Evolutionary conservation across 2,329 filamentous ascomycete genomes (phyloP), one percentile per base, ranked within the genome.

Genomic region (Fusarium papillatum): DNA sequence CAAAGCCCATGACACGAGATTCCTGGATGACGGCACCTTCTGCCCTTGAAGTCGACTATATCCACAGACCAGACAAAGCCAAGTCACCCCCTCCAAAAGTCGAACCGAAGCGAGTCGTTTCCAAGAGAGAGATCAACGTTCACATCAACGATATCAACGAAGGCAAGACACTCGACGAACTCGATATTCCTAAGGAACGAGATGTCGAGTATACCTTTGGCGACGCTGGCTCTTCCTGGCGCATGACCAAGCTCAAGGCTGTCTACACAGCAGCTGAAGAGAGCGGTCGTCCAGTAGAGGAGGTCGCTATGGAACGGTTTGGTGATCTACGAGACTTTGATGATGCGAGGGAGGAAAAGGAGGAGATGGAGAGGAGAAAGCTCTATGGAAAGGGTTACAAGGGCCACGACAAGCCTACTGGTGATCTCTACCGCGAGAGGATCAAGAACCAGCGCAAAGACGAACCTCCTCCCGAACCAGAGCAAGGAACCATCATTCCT

Each of bases 1-100:
- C 80, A 7, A 83, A 81, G 70, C 81, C 84, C 1, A 79, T 93
- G 38, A 89, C 92, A 76, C 91, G 97, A 74, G 97, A 98, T 83
- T 91, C 94, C 0, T 99, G 97, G 96, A 99, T 99, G 97, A 93
- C 95, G 71, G 93, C 93, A 0, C 95, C 96, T 0, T 95, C 94
- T 0, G 92, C 93, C 0, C 85, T 98, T 41, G 93, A 96, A 65
- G 88, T 98, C 69, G 96, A 98, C 81, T 98, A 98, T 82, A 89
- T 95, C 63, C 90, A 94, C 80, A 88, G 90, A 71, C 87, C 86
- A 6, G 84, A 85, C 2, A 88, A 89, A 72, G 91, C 91, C 71
- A 92, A 92, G 76, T 86, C 86, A 43, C 86, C 85, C 22, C 86
- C 84, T 43, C 86, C 85, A 68, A 90, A 85, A 76, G 86, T 91